Evolutionary conservation across 208 protist genomes (phyloP).

Genomic region (Trypanosoma avium): DNA sequence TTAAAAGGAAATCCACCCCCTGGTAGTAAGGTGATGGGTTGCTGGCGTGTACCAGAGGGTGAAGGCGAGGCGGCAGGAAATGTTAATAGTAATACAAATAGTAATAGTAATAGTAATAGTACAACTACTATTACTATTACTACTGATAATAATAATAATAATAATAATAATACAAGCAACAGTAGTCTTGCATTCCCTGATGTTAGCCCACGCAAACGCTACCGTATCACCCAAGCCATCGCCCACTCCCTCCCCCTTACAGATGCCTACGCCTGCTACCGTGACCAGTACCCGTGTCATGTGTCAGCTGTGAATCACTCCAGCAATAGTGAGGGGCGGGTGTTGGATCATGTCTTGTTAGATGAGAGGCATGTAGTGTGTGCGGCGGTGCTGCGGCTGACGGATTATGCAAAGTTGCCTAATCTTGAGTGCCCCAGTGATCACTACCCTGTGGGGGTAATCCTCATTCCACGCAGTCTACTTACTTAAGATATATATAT

Average conservation of each 20-base stretch:
- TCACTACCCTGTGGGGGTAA: slow-evolving; percentile 78
- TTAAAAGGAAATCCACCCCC: slow-evolving; percentile 34
- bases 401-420: slow-evolving; percentile 48
- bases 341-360: slow-evolving; percentile 86
- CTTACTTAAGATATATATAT: background rate
- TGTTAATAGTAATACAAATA: background rate
- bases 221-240: slow-evolving; percentile 18
- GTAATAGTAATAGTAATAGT: background rate
- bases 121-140: background rate
- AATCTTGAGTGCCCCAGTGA: slow-evolving; percentile 68
- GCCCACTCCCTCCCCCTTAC: slow-evolving; percentile 49
- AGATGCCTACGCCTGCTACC: slow-evolving; percentile 73
- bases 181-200: background rate
- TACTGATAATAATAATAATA: background rate
- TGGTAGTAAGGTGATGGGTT: slow-evolving; percentile 39
- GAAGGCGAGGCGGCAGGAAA: background rate
- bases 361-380: slow-evolving; percentile 55
- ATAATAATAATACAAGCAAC: background rate
- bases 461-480: slow-evolving; percentile 38
- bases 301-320: slow-evolving; percentile 80
- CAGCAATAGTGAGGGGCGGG: slow-evolving; percentile 72
- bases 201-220: background rate
- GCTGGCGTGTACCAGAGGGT: slow-evolving; percentile 30
- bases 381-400: slow-evolving; percentile 57
- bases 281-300: slow-evolving; percentile 42